Base-by-base conservation (phyloP, 2,329 filamentous ascomycete genomes). In the Emmonsiellopsis sp. region DNA sequence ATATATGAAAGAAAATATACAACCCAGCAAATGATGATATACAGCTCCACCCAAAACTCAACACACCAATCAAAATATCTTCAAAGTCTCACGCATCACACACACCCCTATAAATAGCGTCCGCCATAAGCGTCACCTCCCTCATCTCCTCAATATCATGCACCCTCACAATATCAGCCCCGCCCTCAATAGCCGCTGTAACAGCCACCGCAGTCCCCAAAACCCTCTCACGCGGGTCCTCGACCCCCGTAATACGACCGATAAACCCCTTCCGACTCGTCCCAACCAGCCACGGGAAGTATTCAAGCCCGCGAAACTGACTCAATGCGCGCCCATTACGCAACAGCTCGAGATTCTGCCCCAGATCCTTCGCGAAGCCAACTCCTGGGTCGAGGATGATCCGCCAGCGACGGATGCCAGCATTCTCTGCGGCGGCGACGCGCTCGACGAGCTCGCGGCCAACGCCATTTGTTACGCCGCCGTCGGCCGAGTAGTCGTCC, bases 381-480 rank as follows among this genome's bases (percentile, higher is more conserved):
- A 98, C 81, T 0, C 93, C 93, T 0, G 93, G 93, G 66, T 98
- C 93, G 1, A 97, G 81, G 36, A 97, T 84, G 58, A 98, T 94
- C 59, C 92, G 87, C 93, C 93, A 98, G 48, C 91, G 84, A 3
- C 88, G 80, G 43, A 98, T 81, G 0, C 93, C 93, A 0, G 89
- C 90, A 11, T 75, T 78, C 68, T 94, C 73, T n/a, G 93, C 93
- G 2, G 82, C 87, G 0, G 74, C 73, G 5, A 97, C 79, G 13
- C 91, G 85, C 7, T 72, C 76, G 2, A 78, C 73, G 5, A 96
- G 80, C 70, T 95, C 91, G 1, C 66, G 61, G 5, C 78, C 81
- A 2, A 95, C 77, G 8, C 80, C 82, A 0, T 76, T 66, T 17
- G 92, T 72, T 27, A 95, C 69, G 2, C 85, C 86, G 32, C 45